Percentiles rank a stretch among this genome's conserved stretches.
Conservation (phyloP, 2,329 filamentous ascomycete species). For the Calonectria hawksworthii region DNA sequence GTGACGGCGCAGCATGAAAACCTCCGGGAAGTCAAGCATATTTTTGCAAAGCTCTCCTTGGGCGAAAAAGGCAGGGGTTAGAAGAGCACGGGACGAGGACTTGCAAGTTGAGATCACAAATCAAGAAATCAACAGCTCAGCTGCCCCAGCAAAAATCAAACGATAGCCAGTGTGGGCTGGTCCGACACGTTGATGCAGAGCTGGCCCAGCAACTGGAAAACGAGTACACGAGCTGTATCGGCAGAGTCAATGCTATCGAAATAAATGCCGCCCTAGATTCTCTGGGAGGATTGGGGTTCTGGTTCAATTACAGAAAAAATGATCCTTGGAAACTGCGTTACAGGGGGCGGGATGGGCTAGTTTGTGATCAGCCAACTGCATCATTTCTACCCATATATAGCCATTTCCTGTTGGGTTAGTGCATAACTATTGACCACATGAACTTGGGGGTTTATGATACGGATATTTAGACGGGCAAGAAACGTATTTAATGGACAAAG, state of each 20-base stretch:
- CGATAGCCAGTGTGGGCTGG: background rate
- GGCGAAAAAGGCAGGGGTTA: slow-evolving; percentile 39
- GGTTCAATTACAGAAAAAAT: background rate
- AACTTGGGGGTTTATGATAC: background rate
- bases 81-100: background rate
- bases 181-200: background rate
- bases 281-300: background rate
- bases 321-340: background rate
- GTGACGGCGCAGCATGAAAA: slow-evolving; percentile 73
- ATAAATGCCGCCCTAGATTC: background rate
- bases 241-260: background rate
- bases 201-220: background rate
- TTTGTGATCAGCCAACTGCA: background rate
- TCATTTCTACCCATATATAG: background rate
- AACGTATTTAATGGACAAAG: background rate
- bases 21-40: slow-evolving; percentile 79
- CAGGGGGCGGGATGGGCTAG: background rate
- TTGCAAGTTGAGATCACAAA: background rate
- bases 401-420: background rate
- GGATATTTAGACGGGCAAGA: background rate
- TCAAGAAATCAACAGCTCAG: background rate
- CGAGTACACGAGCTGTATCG: background rate
- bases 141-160: slow-evolving; percentile 19
- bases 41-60: slow-evolving; percentile 74
- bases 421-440: background rate